Percentiles rank a stretch among this genome's conserved stretches.
These are phyloP conservation scores for Eutrema yunnanense DNA, from an alignment of 345 rosid species.

Conservation along the genomic window DNA sequence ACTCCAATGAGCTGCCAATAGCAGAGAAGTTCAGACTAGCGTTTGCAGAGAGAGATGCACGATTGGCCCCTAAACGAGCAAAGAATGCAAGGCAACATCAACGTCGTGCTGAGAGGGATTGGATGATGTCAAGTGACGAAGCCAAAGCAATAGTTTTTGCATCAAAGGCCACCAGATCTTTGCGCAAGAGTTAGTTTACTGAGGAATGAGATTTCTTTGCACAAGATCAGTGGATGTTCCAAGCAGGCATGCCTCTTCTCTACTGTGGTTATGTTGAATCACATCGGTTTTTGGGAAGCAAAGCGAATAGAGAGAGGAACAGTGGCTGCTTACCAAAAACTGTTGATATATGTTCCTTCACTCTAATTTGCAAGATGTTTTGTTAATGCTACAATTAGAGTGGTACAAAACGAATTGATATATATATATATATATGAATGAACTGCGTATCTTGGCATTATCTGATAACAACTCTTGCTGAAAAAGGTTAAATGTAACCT, in stretches of 20 bases:
- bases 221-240: not conserved
- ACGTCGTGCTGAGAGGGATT: constrained; percentile 75
- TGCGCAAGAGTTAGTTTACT: constrained; percentile 27
- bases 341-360: not conserved
- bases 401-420: not conserved
- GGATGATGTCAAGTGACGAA: constrained; percentile 46
- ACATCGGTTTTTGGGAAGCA: not conserved
- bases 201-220: not conserved
- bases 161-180: constrained; percentile 47
- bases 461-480: not conserved
- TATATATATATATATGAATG: not conserved
- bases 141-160: constrained; percentile 68
- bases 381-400: not conserved
- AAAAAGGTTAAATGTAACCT: not conserved
- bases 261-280: not conserved
- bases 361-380: not conserved
- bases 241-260: not conserved
- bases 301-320: not conserved
- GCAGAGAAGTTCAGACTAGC: constrained; percentile 91
- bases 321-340: not conserved
- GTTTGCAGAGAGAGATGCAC: constrained; percentile 66
- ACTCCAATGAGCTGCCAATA: constrained; percentile 47
- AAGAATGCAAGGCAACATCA: constrained; percentile 83
- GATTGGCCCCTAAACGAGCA: constrained; percentile 88
- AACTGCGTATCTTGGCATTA: not conserved